Percentiles rank a stretch among this genome's conserved stretches.
Conservation (phyloP, 164 flowering plant genomes). For the Chloranthus sessilifolius region DNA sequence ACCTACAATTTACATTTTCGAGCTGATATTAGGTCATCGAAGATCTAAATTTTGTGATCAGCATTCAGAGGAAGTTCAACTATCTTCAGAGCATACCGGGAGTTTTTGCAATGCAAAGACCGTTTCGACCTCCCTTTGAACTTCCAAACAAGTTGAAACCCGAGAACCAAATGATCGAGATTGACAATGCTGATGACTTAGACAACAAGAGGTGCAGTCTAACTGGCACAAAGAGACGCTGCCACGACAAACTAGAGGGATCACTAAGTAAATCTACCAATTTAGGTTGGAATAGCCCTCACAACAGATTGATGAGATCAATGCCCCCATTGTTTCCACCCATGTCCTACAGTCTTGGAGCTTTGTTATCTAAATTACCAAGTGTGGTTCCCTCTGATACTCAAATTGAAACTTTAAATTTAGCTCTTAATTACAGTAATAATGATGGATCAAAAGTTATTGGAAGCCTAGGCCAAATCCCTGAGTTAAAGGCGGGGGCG, state of each 20-base stretch:
- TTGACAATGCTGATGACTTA: constrained; percentile 7
- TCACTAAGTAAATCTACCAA: constrained; percentile 37
- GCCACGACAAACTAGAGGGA: constrained; percentile 18
- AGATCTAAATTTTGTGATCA: constrained; percentile 66
- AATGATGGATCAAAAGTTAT: not conserved
- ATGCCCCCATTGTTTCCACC: constrained; percentile 48
- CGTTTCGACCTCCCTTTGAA: constrained; percentile 31
- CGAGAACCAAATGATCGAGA: constrained; percentile 16
- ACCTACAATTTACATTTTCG: not conserved
- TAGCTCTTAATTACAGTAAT: constrained; percentile 2
- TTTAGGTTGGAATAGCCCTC: constrained; percentile 55
- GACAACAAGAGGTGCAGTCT: constrained; percentile 22
- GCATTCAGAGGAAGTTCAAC: constrained; percentile 69
- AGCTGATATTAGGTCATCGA: constrained; percentile 45
- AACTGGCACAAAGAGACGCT: constrained; percentile 37
- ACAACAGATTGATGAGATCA: constrained; percentile 31
- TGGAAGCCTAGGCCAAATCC: not conserved
- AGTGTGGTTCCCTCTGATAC: constrained; percentile 13
- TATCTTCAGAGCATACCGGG: constrained; percentile 67
- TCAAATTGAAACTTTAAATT: constrained; percentile 6
- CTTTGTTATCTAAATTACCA: constrained; percentile 33
- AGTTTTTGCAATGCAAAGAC: constrained; percentile 53
- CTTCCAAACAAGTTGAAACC: constrained; percentile 25
- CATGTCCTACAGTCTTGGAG: constrained; percentile 43
- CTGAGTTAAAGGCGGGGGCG: too few species aligned